Percentiles rank a stretch among this genome's conserved stretches.
Conservation (phyloP, 176 grass and related monocot species). For the Thalia dealbata region DNA sequence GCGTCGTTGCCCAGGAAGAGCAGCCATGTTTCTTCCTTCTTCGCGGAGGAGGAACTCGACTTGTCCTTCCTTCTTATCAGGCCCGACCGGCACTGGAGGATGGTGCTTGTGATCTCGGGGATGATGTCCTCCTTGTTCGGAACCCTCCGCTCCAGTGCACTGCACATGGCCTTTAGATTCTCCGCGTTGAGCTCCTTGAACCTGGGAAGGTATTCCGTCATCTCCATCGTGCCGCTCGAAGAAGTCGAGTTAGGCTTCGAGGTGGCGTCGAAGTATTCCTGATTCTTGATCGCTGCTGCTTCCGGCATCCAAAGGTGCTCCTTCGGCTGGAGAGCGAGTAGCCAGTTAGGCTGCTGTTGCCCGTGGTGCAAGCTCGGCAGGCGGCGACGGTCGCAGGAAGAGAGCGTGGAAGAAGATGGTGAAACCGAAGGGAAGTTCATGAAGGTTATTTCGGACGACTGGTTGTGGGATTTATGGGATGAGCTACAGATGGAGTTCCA, state of each 20-base stretch:
- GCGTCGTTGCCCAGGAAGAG: slow-evolving; percentile 62
- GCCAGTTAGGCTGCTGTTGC: slow-evolving; percentile 30
- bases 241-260: slow-evolving; percentile 14
- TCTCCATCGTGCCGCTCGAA: slow-evolving; percentile 12
- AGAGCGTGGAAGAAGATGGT: slow-evolving; percentile 22
- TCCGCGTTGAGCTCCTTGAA: slow-evolving; percentile 79
- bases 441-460: slow-evolving; percentile 59
- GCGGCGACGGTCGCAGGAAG: slow-evolving; percentile 5
- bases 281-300: slow-evolving; percentile 23
- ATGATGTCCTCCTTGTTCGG: slow-evolving; percentile 30
- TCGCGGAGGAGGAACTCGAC: slow-evolving; percentile 5
- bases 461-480: slow-evolving; percentile 22
- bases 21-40: slow-evolving; percentile 50
- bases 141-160: slow-evolving; percentile 39
- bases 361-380: not conserved
- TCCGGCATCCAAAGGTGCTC: slow-evolving; percentile 23
- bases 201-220: slow-evolving; percentile 32
- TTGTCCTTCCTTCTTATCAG: slow-evolving; percentile 39
- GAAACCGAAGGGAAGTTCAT: slow-evolving; percentile 44
- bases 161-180: slow-evolving; percentile 70
- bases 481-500: slow-evolving; percentile 24
- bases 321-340: slow-evolving; percentile 23
- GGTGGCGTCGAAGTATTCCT: not conserved
- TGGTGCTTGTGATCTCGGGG: slow-evolving; percentile 50
- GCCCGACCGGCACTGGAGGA: slow-evolving; percentile 67